phyloP scores from a whole-genome alignment of 495 filamentous ascomycete species.

The Talaromyces borbonicus region DNA sequence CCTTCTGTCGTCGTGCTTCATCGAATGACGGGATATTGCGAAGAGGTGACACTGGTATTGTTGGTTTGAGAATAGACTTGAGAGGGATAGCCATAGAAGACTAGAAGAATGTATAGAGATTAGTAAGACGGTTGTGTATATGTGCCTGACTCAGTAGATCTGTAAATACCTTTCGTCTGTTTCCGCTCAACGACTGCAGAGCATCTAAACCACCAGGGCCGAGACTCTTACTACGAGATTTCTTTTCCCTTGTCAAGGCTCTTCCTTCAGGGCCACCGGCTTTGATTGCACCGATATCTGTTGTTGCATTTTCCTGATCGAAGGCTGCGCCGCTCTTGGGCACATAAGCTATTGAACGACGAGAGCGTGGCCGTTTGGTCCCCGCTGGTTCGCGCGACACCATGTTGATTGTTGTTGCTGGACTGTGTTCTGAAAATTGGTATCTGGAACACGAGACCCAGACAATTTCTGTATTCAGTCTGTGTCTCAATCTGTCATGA shows the following conservation, averaged over 20 bases:
- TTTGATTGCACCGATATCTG: conserved; percentile 40
- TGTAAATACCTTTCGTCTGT: conserved; percentile 63
- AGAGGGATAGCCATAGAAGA: conserved; percentile 46
- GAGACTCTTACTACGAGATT: conserved; percentile 88
- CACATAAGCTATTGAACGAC: conserved; percentile 68
- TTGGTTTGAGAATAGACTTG: conserved; percentile 82
- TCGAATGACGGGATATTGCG: conserved; percentile 47
- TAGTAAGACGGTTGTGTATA: not conserved
- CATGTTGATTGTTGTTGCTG: conserved; percentile 19
- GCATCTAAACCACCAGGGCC: conserved; percentile 83
- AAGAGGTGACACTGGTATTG: conserved; percentile 55
- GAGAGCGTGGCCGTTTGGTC: conserved; percentile 43
- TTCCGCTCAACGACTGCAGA: conserved; percentile 67
- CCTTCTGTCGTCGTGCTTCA: conserved; percentile 21
- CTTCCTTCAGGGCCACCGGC: conserved; percentile 31
- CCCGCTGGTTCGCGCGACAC: conserved; percentile 32
- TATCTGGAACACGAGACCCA: too few species aligned
- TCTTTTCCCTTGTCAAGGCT: conserved; percentile 37
- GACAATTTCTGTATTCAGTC: too few species aligned
- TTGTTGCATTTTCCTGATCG: conserved; percentile 67
- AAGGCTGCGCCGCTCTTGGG: conserved; percentile 33
- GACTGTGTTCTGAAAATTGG: too few species aligned
- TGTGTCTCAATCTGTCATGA: too few species aligned
- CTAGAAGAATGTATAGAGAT: conserved; percentile 19
- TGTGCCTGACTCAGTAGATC: not conserved